Percentiles rank a stretch among this genome's conserved stretches.
These are phyloP conservation scores for Skeletonema menzelii DNA, from an alignment of 108 stramenopile genomes.

Conservation along the genomic window DNA sequence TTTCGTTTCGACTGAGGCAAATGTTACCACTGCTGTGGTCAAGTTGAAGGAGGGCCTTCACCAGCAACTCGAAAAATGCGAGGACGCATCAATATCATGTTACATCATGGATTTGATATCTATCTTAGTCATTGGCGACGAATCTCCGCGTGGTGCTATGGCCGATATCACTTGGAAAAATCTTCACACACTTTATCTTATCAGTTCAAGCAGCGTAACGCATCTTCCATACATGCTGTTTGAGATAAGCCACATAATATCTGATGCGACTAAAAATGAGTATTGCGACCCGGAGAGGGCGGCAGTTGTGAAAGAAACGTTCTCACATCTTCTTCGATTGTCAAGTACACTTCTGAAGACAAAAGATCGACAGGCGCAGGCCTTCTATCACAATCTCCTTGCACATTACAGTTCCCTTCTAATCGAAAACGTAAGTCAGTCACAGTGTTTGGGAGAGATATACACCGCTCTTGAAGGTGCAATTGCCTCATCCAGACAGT, in stretches of 20 bases:
- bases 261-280: background rate
- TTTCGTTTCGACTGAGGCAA: background rate
- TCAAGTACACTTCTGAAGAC: slow-evolving; percentile 20
- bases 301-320: slow-evolving; percentile 13
- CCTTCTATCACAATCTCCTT: slow-evolving; percentile 34
- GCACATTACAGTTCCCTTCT: slow-evolving; percentile 37
- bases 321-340: slow-evolving; percentile 16
- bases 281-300: slow-evolving; percentile 4
- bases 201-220: slow-evolving; percentile 7
- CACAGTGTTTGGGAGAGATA: slow-evolving; percentile 10
- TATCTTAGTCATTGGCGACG: slow-evolving; percentile 11
- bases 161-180: slow-evolving; percentile 6
- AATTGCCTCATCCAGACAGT: background rate
- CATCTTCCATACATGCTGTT: slow-evolving; percentile 27
- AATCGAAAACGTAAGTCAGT: slow-evolving; percentile 8
- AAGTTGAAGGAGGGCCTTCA: slow-evolving; percentile 10
- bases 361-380: slow-evolving; percentile 14
- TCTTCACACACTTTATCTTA: slow-evolving; percentile 22
- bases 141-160: slow-evolving; percentile 11
- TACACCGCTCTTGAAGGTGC: slow-evolving; percentile 12
- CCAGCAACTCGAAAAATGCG: slow-evolving; percentile 11
- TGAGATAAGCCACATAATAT: slow-evolving; percentile 20
- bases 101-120: slow-evolving; percentile 35
- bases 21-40: background rate
- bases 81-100: slow-evolving; percentile 31